These are phyloP conservation scores for Psilocybe sp. DNA, from an alignment of 768 basidiomycete genomes.

Conservation along the genomic window DNA sequence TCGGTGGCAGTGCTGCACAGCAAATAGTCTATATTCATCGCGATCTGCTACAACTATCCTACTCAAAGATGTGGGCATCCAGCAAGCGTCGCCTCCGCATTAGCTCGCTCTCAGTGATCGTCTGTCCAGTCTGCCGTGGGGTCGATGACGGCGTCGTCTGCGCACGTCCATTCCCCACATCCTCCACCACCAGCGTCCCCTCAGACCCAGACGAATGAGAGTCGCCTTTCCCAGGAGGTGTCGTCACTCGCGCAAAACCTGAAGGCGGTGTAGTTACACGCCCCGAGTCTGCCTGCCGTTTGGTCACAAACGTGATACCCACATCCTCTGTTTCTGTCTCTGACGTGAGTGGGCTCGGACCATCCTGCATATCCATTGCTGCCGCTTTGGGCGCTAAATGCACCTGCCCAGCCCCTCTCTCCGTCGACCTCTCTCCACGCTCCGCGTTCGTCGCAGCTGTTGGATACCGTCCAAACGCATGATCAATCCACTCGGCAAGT, in stretches of 20 bases:
- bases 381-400: conserved; percentile 13
- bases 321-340: conserved; percentile 67
- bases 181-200: conserved; percentile 6
- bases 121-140: conserved; percentile 53
- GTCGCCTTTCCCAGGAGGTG: conserved; percentile 1
- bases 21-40: conserved; percentile 16
- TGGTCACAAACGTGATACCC: conserved; percentile 70
- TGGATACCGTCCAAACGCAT: conserved; percentile 55
- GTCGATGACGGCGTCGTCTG: conserved; percentile 19
- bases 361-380: neutral
- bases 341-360: conserved; percentile 21
- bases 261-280: conserved; percentile 2
- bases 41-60: conserved; percentile 13
- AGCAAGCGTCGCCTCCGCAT: conserved; percentile 77
- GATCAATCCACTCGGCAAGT: conserved; percentile 84
- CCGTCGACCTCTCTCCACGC: neutral
- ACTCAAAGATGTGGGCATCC: conserved; percentile 65
- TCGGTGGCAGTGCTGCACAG: conserved; percentile 36
- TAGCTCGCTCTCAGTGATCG: conserved; percentile 75
- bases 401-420: conserved; percentile 3
- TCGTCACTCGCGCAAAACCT: neutral
- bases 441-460: conserved; percentile 10
- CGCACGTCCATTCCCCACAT: conserved; percentile 1
- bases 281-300: conserved; percentile 23
- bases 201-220: conserved; percentile 11